phyloP scores from a whole-genome alignment of 164 flowering plant species.

The Magnolia officinalis region DNA sequence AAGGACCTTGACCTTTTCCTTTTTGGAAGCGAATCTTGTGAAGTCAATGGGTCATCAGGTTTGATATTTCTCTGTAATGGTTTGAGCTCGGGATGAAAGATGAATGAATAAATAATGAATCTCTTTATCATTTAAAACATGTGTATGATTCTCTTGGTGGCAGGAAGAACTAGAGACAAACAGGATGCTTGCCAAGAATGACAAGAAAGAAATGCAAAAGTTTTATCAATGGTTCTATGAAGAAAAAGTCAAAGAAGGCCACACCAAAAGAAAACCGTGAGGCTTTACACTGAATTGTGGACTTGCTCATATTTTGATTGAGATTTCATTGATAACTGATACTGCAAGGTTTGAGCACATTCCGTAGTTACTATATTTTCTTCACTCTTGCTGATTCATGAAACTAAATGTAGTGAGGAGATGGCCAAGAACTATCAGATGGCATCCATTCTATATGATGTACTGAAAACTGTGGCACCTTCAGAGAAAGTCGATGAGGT shows the following conservation, averaged over 20 bases:
- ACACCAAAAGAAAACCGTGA: constrained; percentile 72
- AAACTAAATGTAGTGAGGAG: constrained; percentile 61
- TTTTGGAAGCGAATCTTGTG: background rate
- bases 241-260: constrained; percentile 56
- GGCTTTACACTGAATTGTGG: constrained; percentile 24
- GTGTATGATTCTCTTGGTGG: constrained; percentile 13
- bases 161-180: constrained; percentile 76
- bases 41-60: background rate
- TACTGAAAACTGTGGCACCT: constrained; percentile 67
- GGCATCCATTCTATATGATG: constrained; percentile 84
- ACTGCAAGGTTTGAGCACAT: background rate
- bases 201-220: constrained; percentile 70
- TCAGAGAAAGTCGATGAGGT: constrained; percentile 63
- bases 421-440: constrained; percentile 89
- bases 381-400: constrained; percentile 4
- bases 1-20: background rate
- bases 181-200: constrained; percentile 45
- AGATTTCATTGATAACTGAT: background rate
- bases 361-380: background rate
- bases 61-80: background rate
- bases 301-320: constrained; percentile 1
- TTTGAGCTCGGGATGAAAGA: background rate
- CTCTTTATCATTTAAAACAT: background rate
- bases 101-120: background rate
- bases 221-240: constrained; percentile 71